Base-by-base conservation (phyloP, 2,329 filamentous ascomycete genomes). In the Stromatinia cepivora region DNA sequence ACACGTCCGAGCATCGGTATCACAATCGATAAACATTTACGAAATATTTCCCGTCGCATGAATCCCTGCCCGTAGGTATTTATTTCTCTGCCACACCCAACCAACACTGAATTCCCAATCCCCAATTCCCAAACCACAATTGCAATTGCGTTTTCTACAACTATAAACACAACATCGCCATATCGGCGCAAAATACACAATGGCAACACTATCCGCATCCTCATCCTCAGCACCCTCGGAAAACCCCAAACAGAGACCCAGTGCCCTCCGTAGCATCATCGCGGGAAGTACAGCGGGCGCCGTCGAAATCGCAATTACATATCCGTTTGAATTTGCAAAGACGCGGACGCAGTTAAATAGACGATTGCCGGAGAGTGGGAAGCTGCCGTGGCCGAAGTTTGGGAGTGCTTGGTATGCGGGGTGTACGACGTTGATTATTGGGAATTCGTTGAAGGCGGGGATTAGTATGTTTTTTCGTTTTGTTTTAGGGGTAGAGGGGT, bases 331-430 rank as follows among this genome's bases (percentile, higher is more conserved):
- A 81, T 97, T 98, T 82, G 94, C 94, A 77, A 98, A 98, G 84
- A 98, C 95, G 67, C 86, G 95, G 75, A 92, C 92, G 69, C 95
- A 98, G 81, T 89, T 99, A 77, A 99, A 99, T 81, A 88, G 90
- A 75, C 88, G 90, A 75, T 84, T 98, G 77, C 85, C 91, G 62
- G 89, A 91, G 68, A 90, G 90, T 59, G 85, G 96, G 84, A 97
- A 97, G 83, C 86, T 97, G 42, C 93, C 94, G 66, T 97, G 93
- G 92, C 95, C 95, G 56, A 92, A 92, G 15, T 98, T 98, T 77
- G 95, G 95, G 62, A 84, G 82, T 75, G 93, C 97, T 80, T 99
- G 95, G 95, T 99, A 99, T 80, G 94, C 95, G 17, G 95, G 95
- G 50, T 99, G 95, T 83, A 98, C 95, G 59, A 98, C 95, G 39